These are phyloP conservation scores for Tieghemiomyces parasiticus DNA, from an alignment of 192 early-diverging fungal species.

Conservation along the genomic window DNA sequence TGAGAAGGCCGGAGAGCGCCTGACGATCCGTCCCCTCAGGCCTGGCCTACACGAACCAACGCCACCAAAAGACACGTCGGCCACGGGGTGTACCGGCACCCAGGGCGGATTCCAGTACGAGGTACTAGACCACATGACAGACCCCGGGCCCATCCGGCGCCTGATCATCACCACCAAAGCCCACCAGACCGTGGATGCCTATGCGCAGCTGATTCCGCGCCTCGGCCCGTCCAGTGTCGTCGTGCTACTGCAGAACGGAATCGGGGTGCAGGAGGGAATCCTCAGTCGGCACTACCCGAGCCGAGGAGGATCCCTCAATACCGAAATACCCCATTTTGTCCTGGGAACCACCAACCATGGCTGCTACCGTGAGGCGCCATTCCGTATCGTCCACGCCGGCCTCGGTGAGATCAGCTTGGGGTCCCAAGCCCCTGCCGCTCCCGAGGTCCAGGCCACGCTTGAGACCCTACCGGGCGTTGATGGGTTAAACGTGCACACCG, in stretches of 20 bases:
- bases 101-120: constrained; percentile 17
- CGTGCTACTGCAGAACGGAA: constrained; percentile 50
- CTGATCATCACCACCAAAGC: constrained; percentile 52
- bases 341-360: constrained; percentile 40
- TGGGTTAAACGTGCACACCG: constrained; percentile 18
- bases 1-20: constrained; percentile 19
- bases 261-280: constrained; percentile 41
- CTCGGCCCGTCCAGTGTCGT: constrained; percentile 33
- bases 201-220: constrained; percentile 28
- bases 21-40: constrained; percentile 20
- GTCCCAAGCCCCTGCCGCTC: constrained; percentile 7
- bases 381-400: constrained; percentile 40
- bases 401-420: constrained; percentile 31
- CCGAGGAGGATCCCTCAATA: constrained; percentile 14
- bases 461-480: constrained; percentile 17
- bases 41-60: constrained; percentile 9
- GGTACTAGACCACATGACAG: constrained; percentile 12
- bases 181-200: constrained; percentile 37
- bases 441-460: constrained; percentile 16
- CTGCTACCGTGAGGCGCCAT: constrained; percentile 24
- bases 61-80: constrained; percentile 18
- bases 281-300: constrained; percentile 15
- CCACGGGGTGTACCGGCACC: constrained; percentile 22
- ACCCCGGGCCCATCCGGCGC: constrained; percentile 25
- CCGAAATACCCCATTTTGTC: constrained; percentile 27